phyloP scores from a whole-genome alignment of 2,329 filamentous ascomycete genomes.

The Ascocoryne sarcoides region DNA sequence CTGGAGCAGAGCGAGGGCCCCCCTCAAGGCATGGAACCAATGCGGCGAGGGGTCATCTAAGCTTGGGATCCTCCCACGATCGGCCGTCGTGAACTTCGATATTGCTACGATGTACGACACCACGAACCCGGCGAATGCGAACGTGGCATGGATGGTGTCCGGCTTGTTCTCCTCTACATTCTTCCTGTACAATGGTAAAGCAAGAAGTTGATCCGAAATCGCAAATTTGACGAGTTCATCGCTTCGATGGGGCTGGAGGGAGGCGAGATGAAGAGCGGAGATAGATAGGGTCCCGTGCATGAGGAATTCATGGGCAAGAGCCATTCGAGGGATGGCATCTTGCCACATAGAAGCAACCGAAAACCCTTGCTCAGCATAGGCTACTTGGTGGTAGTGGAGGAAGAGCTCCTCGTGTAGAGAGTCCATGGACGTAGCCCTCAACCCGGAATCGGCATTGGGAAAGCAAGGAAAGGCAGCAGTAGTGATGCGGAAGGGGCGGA shows the following conservation, averaged over 20 bases:
- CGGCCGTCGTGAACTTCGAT: background rate
- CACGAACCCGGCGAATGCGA: constrained; percentile 13
- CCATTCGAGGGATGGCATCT: constrained; percentile 9
- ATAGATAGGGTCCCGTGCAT: constrained; percentile 24
- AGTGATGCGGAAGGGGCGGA: background rate
- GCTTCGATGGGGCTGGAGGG: constrained; percentile 9
- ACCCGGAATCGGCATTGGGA: background rate
- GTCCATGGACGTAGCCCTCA: background rate
- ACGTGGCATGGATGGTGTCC: constrained; percentile 7
- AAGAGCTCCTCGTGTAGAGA: constrained; percentile 4
- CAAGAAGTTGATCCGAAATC: constrained; percentile 3
- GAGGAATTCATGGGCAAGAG: constrained; percentile 11
- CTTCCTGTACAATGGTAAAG: constrained; percentile 8
- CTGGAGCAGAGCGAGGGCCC: constrained; percentile 3
- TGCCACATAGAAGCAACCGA: constrained; percentile 6
- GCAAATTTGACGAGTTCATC: constrained; percentile 7
- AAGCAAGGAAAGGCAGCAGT: background rate
- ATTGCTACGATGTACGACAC: constrained; percentile 13
- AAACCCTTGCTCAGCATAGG: background rate
- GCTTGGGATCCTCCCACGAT: constrained; percentile 3
- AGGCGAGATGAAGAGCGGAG: constrained; percentile 19
- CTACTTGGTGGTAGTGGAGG: constrained; percentile 5
- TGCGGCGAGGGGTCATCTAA: constrained; percentile 7
- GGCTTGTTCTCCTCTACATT: background rate
- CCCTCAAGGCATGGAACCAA: constrained; percentile 12